Evolutionary conservation across 164 flowering plant species (phyloP).

Genomic region (Cinnamomum micranthum): DNA sequence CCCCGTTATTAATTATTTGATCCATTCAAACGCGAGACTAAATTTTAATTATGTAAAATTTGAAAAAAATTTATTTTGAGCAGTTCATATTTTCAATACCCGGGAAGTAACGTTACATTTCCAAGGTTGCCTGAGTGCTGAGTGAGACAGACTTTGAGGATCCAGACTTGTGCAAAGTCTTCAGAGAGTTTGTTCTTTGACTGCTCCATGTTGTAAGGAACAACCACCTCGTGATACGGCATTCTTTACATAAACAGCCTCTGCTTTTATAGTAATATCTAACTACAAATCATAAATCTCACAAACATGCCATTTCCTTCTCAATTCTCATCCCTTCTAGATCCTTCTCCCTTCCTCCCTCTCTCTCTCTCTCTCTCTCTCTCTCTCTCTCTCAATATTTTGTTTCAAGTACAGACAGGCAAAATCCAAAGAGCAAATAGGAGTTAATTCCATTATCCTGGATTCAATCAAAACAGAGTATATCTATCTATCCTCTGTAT

Average conservation of each 20-base stretch:
- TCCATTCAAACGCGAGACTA: too few species aligned
- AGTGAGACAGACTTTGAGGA: neutral
- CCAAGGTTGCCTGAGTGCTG: too few species aligned
- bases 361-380: too few species aligned
- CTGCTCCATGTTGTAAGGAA: neutral
- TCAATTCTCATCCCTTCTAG: too few species aligned
- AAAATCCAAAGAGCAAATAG: neutral
- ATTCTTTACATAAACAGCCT: neutral
- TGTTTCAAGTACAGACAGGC: neutral
- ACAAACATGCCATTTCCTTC: neutral
- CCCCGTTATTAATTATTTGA: too few species aligned
- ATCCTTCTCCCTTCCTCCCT: too few species aligned
- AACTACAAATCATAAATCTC: neutral
- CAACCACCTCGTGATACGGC: neutral
- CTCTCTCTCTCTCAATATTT: neutral
- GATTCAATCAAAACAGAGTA: neutral
- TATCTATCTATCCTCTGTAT: neutral
- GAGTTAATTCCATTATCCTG: too few species aligned
- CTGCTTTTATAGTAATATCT: neutral
- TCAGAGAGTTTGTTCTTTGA: too few species aligned
- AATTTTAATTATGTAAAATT: too few species aligned
- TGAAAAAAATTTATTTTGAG: too few species aligned
- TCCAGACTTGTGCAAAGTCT: neutral
- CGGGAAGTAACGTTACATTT: too few species aligned
- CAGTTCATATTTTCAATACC: too few species aligned